These are phyloP conservation scores for Colletotrichum liaoningense DNA, from an alignment of 2,329 filamentous ascomycete genomes.

Conservation along the genomic window DNA sequence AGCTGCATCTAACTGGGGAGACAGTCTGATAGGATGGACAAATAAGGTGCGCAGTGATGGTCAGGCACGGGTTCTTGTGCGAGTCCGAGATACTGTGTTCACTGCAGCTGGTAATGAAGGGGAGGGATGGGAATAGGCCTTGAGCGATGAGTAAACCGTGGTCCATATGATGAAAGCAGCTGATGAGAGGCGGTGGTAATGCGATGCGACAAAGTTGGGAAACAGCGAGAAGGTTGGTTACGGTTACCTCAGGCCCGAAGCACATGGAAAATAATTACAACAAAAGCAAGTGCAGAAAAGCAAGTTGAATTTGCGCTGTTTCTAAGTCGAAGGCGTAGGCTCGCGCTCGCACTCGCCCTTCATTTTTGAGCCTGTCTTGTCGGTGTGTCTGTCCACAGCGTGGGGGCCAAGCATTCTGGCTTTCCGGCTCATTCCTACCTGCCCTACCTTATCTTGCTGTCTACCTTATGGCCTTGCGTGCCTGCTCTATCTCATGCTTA, in stretches of 20 bases:
- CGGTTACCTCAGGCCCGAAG: neutral
- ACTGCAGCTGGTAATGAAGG: neutral
- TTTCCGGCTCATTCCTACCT: neutral
- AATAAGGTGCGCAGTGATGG: slow-evolving; percentile 23
- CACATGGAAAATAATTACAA: neutral
- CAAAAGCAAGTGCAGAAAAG: neutral
- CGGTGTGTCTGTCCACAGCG: neutral
- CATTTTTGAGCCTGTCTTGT: neutral
- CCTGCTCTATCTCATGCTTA: neutral
- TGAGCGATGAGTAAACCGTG: neutral
- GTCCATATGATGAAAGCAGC: neutral
- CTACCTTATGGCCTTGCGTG: no score
- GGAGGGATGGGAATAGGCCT: neutral
- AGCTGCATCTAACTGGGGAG: slow-evolving; percentile 11
- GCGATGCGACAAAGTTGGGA: slow-evolving; percentile 26
- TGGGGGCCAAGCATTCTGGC: neutral
- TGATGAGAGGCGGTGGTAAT: neutral
- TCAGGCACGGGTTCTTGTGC: slow-evolving; percentile 2
- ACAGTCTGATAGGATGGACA: slow-evolving; percentile 30
- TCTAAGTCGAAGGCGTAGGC: neutral
- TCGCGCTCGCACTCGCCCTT: neutral
- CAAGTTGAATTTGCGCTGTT: neutral
- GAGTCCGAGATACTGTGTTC: neutral
- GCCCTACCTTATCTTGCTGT: neutral
- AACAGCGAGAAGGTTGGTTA: slow-evolving; percentile 1